Conservation (phyloP, 805 yeast genomes). For the Myxozyma monticola region DNA sequence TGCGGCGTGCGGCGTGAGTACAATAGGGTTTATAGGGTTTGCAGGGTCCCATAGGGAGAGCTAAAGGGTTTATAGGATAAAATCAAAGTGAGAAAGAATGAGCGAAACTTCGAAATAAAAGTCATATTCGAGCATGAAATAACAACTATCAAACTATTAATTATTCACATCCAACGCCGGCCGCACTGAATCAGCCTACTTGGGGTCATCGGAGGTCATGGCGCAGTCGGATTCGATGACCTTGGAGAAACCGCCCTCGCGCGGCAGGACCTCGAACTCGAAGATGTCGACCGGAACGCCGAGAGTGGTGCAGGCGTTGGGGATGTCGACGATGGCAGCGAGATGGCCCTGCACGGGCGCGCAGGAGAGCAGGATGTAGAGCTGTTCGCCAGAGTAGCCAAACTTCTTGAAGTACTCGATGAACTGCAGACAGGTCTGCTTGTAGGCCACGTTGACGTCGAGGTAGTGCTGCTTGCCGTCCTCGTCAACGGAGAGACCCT, state of each 20-base stretch:
- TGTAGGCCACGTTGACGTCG: slow-evolving; percentile 52
- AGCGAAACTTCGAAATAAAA: too few relatives aligned
- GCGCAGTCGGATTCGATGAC: slow-evolving; percentile 17
- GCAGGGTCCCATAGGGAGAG: too few relatives aligned
- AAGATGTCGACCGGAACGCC: slow-evolving; percentile 55
- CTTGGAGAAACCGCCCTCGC: slow-evolving; percentile 22
- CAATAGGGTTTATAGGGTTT: background rate
- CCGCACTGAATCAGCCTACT: too few relatives aligned
- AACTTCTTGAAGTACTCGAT: slow-evolving; percentile 52
- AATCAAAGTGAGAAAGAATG: too few relatives aligned
- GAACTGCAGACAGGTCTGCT: slow-evolving; percentile 51
- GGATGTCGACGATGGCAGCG: slow-evolving; percentile 55
- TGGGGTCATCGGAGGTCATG: slow-evolving; percentile 12
- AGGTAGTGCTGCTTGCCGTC: slow-evolving; percentile 48
- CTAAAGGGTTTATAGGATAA: too few relatives aligned
- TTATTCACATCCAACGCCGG: too few relatives aligned
- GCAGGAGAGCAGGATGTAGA: slow-evolving; percentile 47
- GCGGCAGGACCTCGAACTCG: slow-evolving; percentile 44
- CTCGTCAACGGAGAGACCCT: slow-evolving; percentile 56
- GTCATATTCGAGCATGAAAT: too few relatives aligned
- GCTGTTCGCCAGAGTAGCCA: slow-evolving; percentile 55
- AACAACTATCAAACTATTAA: too few relatives aligned
- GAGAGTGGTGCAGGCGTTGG: slow-evolving; percentile 53
- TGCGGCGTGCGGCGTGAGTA: slow-evolving; percentile 3
- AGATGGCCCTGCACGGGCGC: slow-evolving; percentile 56